A percentile compares a stretch with the other conserved stretches of the same genome.
Evolutionary conservation across 257 asterid species (phyloP).

Genomic region (Eustoma russellianum): DNA sequence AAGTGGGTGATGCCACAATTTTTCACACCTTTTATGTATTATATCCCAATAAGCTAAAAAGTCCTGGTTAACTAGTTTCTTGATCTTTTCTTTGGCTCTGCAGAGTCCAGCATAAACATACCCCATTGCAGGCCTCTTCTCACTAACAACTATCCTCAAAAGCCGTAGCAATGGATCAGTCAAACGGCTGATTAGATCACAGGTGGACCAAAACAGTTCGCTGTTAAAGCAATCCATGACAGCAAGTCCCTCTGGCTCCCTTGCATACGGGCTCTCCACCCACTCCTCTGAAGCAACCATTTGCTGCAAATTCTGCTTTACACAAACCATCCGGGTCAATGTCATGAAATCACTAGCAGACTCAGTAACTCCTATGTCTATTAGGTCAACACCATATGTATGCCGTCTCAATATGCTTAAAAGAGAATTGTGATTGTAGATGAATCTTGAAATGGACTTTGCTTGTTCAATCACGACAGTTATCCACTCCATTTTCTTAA

Average conservation of each 20-base stretch:
- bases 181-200: conserved; percentile 39
- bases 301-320: conserved; percentile 60
- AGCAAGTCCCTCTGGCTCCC: conserved; percentile 54
- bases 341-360: conserved; percentile 62
- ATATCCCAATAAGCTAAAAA: conserved; percentile 66
- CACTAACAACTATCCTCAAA: conserved; percentile 60
- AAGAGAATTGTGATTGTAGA: conserved; percentile 43
- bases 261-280: conserved; percentile 67
- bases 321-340: conserved; percentile 51
- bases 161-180: conserved; percentile 66
- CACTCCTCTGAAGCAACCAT: conserved; percentile 94
- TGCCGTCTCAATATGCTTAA: conserved; percentile 70
- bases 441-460: conserved; percentile 60
- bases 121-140: conserved; percentile 78
- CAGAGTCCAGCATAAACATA: conserved; percentile 75
- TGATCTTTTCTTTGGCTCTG: conserved; percentile 79
- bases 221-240: conserved; percentile 43
- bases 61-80: conserved; percentile 50
- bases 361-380: conserved; percentile 50
- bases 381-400: conserved; percentile 72
- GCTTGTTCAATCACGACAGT: conserved; percentile 58
- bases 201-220: conserved; percentile 71
- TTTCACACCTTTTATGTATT: conserved; percentile 73
- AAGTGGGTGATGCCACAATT: conserved; percentile 71
- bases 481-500: conserved; percentile 45